Percentiles rank a stretch among this genome's conserved stretches.
These are phyloP conservation scores for Lentinula boryana DNA, from an alignment of 768 basidiomycete species.

Conservation along the genomic window DNA sequence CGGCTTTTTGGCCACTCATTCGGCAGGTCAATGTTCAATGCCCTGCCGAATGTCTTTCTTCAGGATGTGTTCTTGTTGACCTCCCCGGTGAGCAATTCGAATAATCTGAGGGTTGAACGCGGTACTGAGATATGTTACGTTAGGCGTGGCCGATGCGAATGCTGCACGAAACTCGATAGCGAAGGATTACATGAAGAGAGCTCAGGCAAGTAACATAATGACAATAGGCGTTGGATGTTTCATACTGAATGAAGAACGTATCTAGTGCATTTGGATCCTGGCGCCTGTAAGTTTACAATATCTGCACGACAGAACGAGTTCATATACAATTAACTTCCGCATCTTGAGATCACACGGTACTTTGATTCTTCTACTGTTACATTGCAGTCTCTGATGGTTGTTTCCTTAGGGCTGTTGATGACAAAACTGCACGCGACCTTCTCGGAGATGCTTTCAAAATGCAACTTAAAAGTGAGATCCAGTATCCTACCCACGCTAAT, in stretches of 20 bases:
- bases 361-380: not conserved
- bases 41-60: slow-evolving; percentile 42
- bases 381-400: not conserved
- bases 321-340: not conserved
- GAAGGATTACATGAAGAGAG: slow-evolving; percentile 63
- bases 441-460: slow-evolving; percentile 60
- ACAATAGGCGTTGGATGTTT: not conserved
- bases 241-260: slow-evolving; percentile 17
- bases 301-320: not conserved
- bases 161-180: slow-evolving; percentile 58
- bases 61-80: slow-evolving; percentile 60
- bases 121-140: not conserved
- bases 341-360: slow-evolving; percentile 11
- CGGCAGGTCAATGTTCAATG: slow-evolving; percentile 57
- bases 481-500: not conserved
- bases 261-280: slow-evolving; percentile 47
- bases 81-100: slow-evolving; percentile 40
- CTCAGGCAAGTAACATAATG: slow-evolving; percentile 19
- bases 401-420: slow-evolving; percentile 45
- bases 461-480: slow-evolving; percentile 50
- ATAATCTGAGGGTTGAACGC: not conserved
- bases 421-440: slow-evolving; percentile 59
- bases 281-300: slow-evolving; percentile 42
- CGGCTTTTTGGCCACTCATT: slow-evolving; percentile 60
- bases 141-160: slow-evolving; percentile 59